Base-by-base conservation (phyloP, 2,329 filamentous ascomycete species). In the Lecanicillium sp. region DNA sequence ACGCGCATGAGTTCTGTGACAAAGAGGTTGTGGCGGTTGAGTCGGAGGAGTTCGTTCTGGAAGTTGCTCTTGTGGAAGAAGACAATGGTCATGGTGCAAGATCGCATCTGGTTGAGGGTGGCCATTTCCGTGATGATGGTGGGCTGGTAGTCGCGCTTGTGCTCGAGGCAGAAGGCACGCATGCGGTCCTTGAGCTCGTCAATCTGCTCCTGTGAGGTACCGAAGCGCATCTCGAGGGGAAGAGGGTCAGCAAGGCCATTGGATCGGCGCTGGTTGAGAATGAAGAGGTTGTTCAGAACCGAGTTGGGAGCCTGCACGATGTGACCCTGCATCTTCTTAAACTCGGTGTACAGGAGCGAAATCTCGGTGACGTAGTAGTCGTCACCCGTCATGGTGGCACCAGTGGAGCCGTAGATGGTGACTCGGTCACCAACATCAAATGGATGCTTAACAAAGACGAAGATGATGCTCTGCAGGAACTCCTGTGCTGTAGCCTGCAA, bases 51-150 rank as follows among this genome's bases (percentile, higher is more conserved):
- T 57, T 97, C 90, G 56, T 96, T 96, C 58, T 97, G 90, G 77
- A 85, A 96, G 59, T 90, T 96, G 43, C 84, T 87, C 61, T 96
- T 96, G 74, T 96, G 94, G 69, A 96, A 96, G 69, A 95, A 95
- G 53, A 96, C 81, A 41, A 97, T 79, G 60, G 95, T 96, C 54
- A 96, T 74, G 4, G 81, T 88, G 54, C 94, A 81, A 5, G 83
- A 85, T 56, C 90, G 87, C 27, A 88, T 86, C 51, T 95, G 82
- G 17, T 81, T 79, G 37, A 97, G 80, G 8, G 79, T 78, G 17
- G 77, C 78, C 49, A 97, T 69, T 60, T 95, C 88, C 0, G 87
- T 94, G 28, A 95, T 74, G 41, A 95, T 88, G 48, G 89, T 90
- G 45, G 73, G 71, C 50, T 90, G 84, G 56, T 87, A 94, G 54